Evolutionary conservation across 176 grass and related monocot genomes (phyloP).

Genomic region (Coix lacrymajobi): DNA sequence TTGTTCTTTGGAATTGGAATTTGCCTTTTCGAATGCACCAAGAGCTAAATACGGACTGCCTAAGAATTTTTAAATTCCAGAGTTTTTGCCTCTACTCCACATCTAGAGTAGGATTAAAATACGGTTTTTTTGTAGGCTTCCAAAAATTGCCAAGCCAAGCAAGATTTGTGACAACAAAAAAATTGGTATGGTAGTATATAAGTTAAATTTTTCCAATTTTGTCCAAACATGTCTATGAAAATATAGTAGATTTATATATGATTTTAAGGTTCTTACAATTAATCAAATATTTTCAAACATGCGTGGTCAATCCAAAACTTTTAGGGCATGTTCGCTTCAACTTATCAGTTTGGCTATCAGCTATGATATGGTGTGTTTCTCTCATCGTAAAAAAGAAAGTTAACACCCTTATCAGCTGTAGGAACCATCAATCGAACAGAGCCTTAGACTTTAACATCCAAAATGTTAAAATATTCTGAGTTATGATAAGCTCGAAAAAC

Average conservation of each 20-base stretch:
- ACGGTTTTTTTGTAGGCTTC: no score
- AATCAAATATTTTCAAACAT: neutral
- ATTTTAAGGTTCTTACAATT: neutral
- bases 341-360: no score
- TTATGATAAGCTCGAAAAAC: neutral
- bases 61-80: neutral
- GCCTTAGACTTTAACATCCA: neutral
- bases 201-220: neutral
- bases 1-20: neutral
- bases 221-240: neutral
- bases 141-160: no score
- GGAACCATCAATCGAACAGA: no score
- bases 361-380: no score
- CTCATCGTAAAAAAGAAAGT: no score
- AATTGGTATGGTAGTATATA: no score
- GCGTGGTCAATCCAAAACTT: neutral
- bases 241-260: neutral
- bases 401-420: no score
- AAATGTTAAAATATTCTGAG: neutral
- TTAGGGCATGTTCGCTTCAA: no score
- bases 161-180: no score
- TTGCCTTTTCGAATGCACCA: conserved; percentile 22
- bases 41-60: neutral
- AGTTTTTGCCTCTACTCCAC: neutral
- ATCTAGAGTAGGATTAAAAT: no score